A percentile compares a stretch with the other conserved stretches of the same genome.
Evolutionary conservation across 495 filamentous ascomycete genomes (phyloP).

Genomic region (Bryoglossum gracile): DNA sequence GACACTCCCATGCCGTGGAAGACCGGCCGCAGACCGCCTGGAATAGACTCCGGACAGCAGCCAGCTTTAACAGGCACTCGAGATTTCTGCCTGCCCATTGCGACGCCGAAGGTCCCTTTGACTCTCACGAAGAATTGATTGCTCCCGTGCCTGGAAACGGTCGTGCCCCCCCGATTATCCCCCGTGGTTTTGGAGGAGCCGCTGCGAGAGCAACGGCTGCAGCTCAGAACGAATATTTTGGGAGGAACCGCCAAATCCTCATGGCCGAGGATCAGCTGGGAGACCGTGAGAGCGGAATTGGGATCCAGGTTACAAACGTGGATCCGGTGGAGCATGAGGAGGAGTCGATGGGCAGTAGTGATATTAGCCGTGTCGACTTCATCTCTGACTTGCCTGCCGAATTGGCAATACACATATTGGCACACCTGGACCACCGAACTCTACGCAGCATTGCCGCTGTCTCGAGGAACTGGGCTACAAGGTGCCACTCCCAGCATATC

Average conservation of each 20-base stretch:
- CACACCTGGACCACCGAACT: conserved; percentile 59
- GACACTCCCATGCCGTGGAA: conserved; percentile 37
- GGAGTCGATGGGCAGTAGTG: conserved; percentile 26
- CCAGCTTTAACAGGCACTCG: conserved; percentile 40
- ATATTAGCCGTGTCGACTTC: conserved; percentile 54
- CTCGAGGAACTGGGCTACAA: conserved; percentile 53
- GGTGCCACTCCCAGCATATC: conserved; percentile 56
- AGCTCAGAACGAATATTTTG: conserved; percentile 54
- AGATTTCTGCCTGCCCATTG: conserved; percentile 19
- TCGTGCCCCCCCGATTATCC: conserved; percentile 45
- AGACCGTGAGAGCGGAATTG: conserved; percentile 75
- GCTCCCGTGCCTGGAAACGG: conserved; percentile 41
- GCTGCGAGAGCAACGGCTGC: conserved; percentile 65
- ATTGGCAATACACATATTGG: conserved; percentile 63
- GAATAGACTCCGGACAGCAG: conserved; percentile 39
- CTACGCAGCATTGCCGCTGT: conserved; percentile 57
- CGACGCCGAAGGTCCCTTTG: conserved; percentile 6
- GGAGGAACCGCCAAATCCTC: conserved; percentile 33
- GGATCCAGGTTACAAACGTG: conserved; percentile 54
- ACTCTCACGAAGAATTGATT: conserved; percentile 12
- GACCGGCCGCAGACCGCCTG: conserved; percentile 37
- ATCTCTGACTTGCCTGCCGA: conserved; percentile 60
- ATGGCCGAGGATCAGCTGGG: conserved; percentile 29
- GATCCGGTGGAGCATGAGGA: conserved; percentile 17
- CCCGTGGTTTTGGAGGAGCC: conserved; percentile 51